These are phyloP conservation scores for Suillus subaureus DNA, from an alignment of 768 basidiomycete genomes.

Conservation along the genomic window DNA sequence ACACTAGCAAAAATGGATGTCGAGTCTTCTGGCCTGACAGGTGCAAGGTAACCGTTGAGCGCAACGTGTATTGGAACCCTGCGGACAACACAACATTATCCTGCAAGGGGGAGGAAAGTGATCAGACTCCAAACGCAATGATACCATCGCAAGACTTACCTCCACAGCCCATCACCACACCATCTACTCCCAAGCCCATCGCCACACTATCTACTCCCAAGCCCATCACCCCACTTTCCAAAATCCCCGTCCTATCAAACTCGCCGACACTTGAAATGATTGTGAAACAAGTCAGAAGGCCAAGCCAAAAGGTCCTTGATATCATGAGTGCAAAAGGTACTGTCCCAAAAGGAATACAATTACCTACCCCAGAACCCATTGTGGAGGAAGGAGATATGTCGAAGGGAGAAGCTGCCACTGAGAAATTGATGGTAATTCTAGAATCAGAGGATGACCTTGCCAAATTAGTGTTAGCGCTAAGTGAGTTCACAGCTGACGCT, in stretches of 20 bases:
- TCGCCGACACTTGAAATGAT: neutral
- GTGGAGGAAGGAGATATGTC: neutral
- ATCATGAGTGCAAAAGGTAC: fast-evolving
- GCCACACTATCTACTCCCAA: no score
- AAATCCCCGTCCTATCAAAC: neutral
- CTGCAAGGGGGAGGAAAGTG: no score
- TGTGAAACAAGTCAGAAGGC: neutral
- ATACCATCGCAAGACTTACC: no score
- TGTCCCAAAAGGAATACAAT: neutral
- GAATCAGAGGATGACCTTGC: neutral
- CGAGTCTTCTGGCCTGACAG: no score
- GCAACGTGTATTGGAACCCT: no score
- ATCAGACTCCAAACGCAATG: no score
- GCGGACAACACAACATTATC: no score
- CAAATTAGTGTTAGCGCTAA: neutral
- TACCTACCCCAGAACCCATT: neutral
- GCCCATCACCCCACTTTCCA: neutral
- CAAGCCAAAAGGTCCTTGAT: neutral
- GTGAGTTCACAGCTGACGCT: neutral
- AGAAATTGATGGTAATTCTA: neutral
- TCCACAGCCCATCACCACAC: no score
- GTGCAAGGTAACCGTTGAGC: no score
- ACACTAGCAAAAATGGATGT: no score
- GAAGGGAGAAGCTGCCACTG: neutral
- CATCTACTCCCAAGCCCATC: no score